These are phyloP conservation scores for Fagopyrum esculentum DNA, from an alignment of 148 eudicot genomes.

Conservation along the genomic window DNA sequence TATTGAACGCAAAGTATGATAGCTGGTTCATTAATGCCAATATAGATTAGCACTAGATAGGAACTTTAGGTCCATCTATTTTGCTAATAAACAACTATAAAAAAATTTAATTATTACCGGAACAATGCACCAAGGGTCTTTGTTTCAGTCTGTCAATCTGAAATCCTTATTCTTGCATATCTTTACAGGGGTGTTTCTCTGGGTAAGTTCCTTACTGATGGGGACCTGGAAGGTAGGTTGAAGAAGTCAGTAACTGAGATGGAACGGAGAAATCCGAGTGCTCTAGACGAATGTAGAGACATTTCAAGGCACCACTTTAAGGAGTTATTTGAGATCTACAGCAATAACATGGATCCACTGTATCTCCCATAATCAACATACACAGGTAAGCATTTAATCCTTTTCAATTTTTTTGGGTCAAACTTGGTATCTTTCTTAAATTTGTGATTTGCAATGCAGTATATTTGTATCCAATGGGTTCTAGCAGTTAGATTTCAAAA, in stretches of 20 bases:
- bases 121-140: too few species aligned
- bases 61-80: too few species aligned
- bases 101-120: too few species aligned
- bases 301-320: background rate
- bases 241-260: conserved; percentile 4
- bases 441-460: background rate
- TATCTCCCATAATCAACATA: background rate
- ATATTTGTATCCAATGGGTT: background rate
- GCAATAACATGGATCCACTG: conserved; percentile 5
- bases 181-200: conserved; percentile 4
- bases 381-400: background rate
- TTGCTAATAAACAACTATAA: too few species aligned
- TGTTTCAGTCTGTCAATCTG: background rate
- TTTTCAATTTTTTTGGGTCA: background rate
- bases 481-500: background rate
- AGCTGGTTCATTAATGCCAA: too few species aligned
- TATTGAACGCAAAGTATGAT: too few species aligned
- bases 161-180: background rate
- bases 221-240: conserved; percentile 13
- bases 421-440: background rate
- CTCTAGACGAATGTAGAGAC: background rate
- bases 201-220: conserved; percentile 8
- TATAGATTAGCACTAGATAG: too few species aligned
- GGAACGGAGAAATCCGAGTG: background rate
- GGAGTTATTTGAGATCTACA: conserved; percentile 5